phyloP scores from a whole-genome alignment of 164 flowering plant genomes.

The Sextonia rubra region DNA sequence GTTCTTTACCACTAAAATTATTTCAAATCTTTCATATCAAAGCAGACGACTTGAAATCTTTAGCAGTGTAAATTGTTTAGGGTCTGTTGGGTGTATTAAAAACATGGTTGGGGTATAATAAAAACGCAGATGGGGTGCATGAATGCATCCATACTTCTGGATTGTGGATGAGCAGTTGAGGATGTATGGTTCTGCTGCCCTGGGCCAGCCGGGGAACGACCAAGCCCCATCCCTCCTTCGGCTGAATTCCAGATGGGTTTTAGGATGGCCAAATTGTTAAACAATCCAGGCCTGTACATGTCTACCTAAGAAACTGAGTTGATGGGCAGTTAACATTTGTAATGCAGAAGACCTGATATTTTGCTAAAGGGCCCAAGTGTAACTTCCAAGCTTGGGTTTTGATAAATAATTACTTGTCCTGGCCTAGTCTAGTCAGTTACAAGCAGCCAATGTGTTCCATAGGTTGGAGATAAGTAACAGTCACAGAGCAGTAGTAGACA shows the following conservation, averaged over 20 bases:
- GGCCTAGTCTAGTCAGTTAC: no score
- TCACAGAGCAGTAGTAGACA: no score
- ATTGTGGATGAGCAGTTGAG: neutral
- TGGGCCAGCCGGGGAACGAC: neutral
- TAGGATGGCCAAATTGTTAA: neutral
- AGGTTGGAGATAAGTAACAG: no score
- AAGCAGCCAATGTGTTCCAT: no score
- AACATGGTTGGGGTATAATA: neutral
- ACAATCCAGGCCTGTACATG: neutral
- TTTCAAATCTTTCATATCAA: slow-evolving; percentile 1
- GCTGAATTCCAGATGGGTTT: neutral
- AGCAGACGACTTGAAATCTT: neutral
- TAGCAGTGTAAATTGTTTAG: neutral
- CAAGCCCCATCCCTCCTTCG: neutral
- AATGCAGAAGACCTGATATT: no score
- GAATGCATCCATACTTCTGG: neutral
- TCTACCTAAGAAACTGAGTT: no score
- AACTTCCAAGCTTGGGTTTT: no score
- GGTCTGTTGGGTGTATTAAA: neutral
- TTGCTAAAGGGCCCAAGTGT: no score
- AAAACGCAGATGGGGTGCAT: neutral
- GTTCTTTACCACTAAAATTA: neutral
- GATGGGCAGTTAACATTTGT: no score
- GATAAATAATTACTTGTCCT: no score
- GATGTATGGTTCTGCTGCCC: neutral